These are phyloP conservation scores for Yarrowia galli DNA, from an alignment of 1,139 yeast species.

Conservation along the genomic window DNA sequence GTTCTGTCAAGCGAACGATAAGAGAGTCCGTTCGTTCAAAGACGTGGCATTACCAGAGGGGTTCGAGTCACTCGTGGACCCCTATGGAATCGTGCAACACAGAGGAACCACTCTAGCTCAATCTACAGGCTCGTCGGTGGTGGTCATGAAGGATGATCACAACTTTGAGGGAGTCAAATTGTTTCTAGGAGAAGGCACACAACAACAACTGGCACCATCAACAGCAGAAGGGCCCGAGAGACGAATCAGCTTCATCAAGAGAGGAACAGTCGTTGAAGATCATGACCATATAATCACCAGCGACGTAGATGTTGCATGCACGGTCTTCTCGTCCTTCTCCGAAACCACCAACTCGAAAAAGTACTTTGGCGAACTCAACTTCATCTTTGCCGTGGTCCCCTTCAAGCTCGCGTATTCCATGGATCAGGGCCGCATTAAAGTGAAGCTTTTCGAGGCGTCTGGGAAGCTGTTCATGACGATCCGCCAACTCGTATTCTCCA, in stretches of 20 bases:
- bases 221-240: background rate
- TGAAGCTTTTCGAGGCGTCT: conserved; percentile 30
- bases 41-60: background rate
- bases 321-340: conserved; percentile 10
- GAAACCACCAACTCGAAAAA: conserved; percentile 3
- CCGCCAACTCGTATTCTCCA: conserved; percentile 18
- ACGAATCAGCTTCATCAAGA: background rate
- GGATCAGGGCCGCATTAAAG: conserved; percentile 25
- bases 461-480: conserved; percentile 16
- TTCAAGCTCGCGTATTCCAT: conserved; percentile 16
- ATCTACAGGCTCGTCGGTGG: conserved; percentile 6
- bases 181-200: background rate
- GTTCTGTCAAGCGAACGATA: conserved; percentile 7
- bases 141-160: conserved; percentile 29
- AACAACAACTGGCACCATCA: background rate
- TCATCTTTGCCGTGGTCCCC: background rate
- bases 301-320: conserved; percentile 6
- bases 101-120: background rate
- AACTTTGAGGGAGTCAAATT: conserved; percentile 18
- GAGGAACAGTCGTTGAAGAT: conserved; percentile 10
- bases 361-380: conserved; percentile 26
- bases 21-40: background rate
- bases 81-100: conserved; percentile 4
- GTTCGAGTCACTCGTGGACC: conserved; percentile 7
- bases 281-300: too few species aligned